These are phyloP conservation scores for Naganishia vishniacii DNA, from an alignment of 768 basidiomycete species.

Conservation along the genomic window DNA sequence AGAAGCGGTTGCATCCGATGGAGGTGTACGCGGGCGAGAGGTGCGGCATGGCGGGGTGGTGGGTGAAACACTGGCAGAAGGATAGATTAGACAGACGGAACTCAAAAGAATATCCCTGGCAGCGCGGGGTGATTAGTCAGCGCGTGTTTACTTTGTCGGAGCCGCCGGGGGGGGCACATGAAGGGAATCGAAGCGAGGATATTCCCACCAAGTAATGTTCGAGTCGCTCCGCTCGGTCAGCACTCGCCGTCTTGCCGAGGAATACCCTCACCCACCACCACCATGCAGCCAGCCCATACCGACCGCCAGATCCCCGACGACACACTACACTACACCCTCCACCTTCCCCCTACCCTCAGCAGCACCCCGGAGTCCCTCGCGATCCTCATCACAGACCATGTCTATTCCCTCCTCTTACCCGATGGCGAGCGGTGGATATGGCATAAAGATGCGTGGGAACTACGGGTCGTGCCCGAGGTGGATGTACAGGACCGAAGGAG, in stretches of 20 bases:
- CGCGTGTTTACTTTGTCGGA: conserved; percentile 3
- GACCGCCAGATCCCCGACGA: conserved; percentile 64
- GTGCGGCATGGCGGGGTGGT: too few species aligned
- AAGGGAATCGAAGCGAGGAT: too few species aligned
- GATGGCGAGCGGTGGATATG: conserved; percentile 37
- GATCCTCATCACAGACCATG: conserved; percentile 52
- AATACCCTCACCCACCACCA: too few species aligned
- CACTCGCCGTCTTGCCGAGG: too few species aligned
- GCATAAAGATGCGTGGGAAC: conserved; percentile 48
- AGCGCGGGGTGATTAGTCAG: neutral
- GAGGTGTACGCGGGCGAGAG: conserved; percentile 39
- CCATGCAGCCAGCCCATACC: too few species aligned
- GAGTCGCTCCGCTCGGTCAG: neutral
- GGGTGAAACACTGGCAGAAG: too few species aligned
- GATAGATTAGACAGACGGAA: neutral
- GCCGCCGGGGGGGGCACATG: neutral
- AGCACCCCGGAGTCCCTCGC: conserved; percentile 49
- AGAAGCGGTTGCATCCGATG: conserved; percentile 44
- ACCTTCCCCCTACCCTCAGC: conserved; percentile 51
- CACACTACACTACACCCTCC: conserved; percentile 69
- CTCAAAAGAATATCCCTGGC: conserved; percentile 5
- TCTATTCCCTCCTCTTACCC: conserved; percentile 3
- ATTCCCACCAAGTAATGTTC: too few species aligned
- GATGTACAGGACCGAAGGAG: conserved; percentile 20
- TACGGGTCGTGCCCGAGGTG: conserved; percentile 29